Base-by-base conservation (phyloP, 2,329 filamentous ascomycete genomes). In the Intubia oerlemansii region DNA sequence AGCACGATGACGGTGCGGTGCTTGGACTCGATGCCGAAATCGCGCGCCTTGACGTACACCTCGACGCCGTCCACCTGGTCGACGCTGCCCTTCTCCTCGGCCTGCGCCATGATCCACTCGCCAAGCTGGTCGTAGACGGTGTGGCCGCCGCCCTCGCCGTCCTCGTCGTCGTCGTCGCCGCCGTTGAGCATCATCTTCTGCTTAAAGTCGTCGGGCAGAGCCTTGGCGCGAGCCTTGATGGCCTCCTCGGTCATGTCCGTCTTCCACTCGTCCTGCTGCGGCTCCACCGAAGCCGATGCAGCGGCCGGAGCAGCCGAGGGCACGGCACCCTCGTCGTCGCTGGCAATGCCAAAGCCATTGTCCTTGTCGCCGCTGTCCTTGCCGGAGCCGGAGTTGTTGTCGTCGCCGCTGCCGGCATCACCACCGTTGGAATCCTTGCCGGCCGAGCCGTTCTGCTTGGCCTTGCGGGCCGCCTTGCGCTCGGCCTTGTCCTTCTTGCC, bases 401-500 rank as follows among this genome's bases (percentile, higher is more conserved):
- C 54, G 38, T 76, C 72, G 36, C 62, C 74, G 38, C 72, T 70
- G 28, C 9, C 27, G 31, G 70, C 75, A 19, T 54, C 42, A 31
- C 53, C 57, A 36, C 54, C 56, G 36, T 47, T 52, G 19, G 8
- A 8, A 34, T 48, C 57, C 39, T 68, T 64, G 43, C 62, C 62
- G 36, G 56, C 64, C 35, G 59, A 68, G 35, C 62, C 65, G 45
- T 69, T 71, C 53, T 81, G 77, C 59, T 81, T 85, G 41, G 84
- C 82, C 19, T 21, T 21, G n/a, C n/a, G n/a, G n/a, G n/a, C n/a
- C 19, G 8, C 19, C 53, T 77, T 82, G 49, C 82, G 81, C 45
- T 80, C 77, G 32, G 81, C 76, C 65, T 92, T 95, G 62, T 93
- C 81, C 57, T 91, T 92, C 67, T 93, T 93, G 54, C 81, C 81